These are phyloP conservation scores for Umbelopsis isabellina DNA, from an alignment of 192 early-diverging fungal species.

Conservation along the genomic window DNA sequence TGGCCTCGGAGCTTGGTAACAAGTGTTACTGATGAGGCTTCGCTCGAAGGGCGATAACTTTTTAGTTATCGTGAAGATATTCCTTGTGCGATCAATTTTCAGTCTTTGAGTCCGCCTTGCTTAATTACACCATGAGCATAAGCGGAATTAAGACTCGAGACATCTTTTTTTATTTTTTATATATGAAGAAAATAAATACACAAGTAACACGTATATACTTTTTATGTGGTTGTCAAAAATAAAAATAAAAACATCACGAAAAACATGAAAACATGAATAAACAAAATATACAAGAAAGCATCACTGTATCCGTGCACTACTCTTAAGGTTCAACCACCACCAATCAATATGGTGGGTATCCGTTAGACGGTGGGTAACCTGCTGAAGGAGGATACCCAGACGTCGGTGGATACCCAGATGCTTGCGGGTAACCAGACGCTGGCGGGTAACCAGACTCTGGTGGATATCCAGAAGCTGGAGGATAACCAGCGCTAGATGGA, in stretches of 20 bases:
- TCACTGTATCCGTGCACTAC: too few relatives aligned
- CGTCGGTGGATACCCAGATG: not conserved
- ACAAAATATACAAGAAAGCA: not conserved
- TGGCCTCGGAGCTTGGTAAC: slow-evolving; percentile 16
- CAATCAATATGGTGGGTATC: not conserved
- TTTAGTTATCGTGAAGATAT: slow-evolving; percentile 6
- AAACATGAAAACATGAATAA: not conserved
- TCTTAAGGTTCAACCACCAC: too few relatives aligned
- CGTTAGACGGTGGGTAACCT: too few relatives aligned
- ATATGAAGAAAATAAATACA: not conserved
- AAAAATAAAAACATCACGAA: too few relatives aligned
- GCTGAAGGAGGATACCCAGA: not conserved
- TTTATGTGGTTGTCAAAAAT: not conserved
- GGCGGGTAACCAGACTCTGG: slow-evolving; percentile 16
- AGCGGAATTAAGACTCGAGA: slow-evolving; percentile 17
- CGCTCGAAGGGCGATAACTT: slow-evolving; percentile 13
- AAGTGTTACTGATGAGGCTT: slow-evolving; percentile 21
- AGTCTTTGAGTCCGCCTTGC: slow-evolving; percentile 23
- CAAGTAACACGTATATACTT: not conserved
- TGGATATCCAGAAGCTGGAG: not conserved
- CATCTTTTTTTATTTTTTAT: not conserved
- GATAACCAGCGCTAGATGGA: not conserved
- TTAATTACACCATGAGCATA: slow-evolving; percentile 18
- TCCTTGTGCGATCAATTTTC: slow-evolving; percentile 19
- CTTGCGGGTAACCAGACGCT: not conserved